A percentile compares a stretch with the other conserved stretches of the same genome.
Evolutionary conservation across 2,329 filamentous ascomycete genomes (phyloP).

Genomic region (Pezicula rhizophila): DNA sequence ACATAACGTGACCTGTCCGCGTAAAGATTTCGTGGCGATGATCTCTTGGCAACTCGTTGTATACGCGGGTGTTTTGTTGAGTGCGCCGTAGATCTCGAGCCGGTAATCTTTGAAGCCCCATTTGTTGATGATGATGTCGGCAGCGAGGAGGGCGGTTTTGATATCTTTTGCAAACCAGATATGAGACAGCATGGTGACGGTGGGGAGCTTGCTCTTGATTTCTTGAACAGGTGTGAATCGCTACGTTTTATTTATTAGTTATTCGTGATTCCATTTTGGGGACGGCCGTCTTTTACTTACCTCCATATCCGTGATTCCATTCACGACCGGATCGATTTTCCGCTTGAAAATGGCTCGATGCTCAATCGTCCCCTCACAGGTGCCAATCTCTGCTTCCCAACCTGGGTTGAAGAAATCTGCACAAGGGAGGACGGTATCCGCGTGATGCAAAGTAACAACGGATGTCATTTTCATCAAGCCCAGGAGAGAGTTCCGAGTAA

Average conservation of each 20-base stretch:
- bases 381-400: conserved; percentile 58
- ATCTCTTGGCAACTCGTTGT: conserved; percentile 49
- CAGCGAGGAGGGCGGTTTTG: conserved; percentile 56
- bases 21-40: conserved; percentile 24
- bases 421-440: conserved; percentile 53
- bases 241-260: no score
- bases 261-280: no score
- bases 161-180: conserved; percentile 53
- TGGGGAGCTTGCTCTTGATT: conserved; percentile 33
- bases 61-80: conserved; percentile 56
- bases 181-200: conserved; percentile 60
- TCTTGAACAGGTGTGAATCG: no score
- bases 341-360: conserved; percentile 51
- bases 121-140: conserved; percentile 59
- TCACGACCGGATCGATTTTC: conserved; percentile 60
- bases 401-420: conserved; percentile 58
- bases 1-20: conserved; percentile 27
- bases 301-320: conserved; percentile 54
- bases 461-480: conserved; percentile 19
- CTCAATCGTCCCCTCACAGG: conserved; percentile 47
- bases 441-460: conserved; percentile 36
- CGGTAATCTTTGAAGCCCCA: conserved; percentile 61
- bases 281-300: no score
- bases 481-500: conserved; percentile 22
- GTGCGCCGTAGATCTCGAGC: conserved; percentile 56